These are phyloP conservation scores for Lizonia empirigonia DNA, from an alignment of 2,329 filamentous ascomycete species.

Conservation along the genomic window DNA sequence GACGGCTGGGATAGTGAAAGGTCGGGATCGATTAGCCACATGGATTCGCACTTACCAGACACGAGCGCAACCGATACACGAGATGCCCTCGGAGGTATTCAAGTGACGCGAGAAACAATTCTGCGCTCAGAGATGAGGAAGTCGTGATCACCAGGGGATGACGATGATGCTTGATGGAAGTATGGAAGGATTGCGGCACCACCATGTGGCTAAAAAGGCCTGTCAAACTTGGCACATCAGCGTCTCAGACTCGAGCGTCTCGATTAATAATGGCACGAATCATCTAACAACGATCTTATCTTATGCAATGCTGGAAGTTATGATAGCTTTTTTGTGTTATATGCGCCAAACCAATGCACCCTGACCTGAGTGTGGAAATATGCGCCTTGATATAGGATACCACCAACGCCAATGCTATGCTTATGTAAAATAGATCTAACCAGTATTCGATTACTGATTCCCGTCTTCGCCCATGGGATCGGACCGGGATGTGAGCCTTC, in stretches of 20 bases:
- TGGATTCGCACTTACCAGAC: neutral
- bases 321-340: neutral
- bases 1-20: constrained; percentile 12
- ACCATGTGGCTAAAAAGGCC: neutral
- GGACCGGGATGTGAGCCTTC: neutral
- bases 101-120: constrained; percentile 10
- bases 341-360: neutral
- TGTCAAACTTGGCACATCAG: neutral
- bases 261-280: neutral
- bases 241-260: neutral
- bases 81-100: constrained; percentile 3
- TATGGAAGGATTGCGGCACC: neutral
- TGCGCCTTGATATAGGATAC: neutral
- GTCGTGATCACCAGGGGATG: neutral
- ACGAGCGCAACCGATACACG: neutral
- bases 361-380: neutral
- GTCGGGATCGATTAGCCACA: constrained; percentile 1
- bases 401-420: constrained; percentile 32
- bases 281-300: neutral
- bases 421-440: constrained; percentile 7
- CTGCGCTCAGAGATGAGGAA: constrained; percentile 2
- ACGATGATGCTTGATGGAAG: no score
- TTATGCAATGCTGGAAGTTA: neutral
- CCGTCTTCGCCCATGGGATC: neutral
- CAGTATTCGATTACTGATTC: neutral